Base-by-base conservation (phyloP, 225 moss, liverwort and hornwort genomes). In the Marchantia polymorpha region DNA sequence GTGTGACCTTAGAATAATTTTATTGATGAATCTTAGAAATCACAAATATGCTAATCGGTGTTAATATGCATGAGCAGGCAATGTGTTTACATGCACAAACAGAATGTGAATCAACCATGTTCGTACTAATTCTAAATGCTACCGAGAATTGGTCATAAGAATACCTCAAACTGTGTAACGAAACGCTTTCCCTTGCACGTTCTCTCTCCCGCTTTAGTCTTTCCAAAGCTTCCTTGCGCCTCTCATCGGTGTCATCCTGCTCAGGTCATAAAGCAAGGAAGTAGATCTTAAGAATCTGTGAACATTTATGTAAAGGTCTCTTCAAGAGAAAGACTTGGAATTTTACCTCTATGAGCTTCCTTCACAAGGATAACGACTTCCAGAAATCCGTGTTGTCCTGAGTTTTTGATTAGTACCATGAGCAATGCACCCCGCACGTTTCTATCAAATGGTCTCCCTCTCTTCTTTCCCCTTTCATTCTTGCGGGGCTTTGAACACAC, bases 371-470 rank as follows among this genome's bases (percentile, higher is more conserved):
- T 27, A 75, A 56, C 52, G 56, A 75, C 31, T 56, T 77, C 64
- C 77, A 77, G 7, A 64, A 39, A 49, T 77, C 47, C 58, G 15
- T 64, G 50, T 52, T 39, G 75, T 77, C 64, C 68, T 55, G 69
- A 69, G 47, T 26, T 69, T 55, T 26, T 12, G 4, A 47, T 10
- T 69, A 77, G 22, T 84, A 81, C 87, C 75, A 77, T 81, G 60
- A 85, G 72, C 51, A 77, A 76, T 8, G 80, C 82, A 79, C 86
- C 92, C 82, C 94, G 89, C 39, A 82, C 22, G 51, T 85, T 85
- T 78, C 99, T 88, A 84, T 99, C 99, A 69, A 90, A 99, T 8
- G 95, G 95, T 71, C 99, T 89, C 51, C 99, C 99, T 86, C 91
- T 91, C 86, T 96, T 97, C 76, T 88, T 89, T 47, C 74, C 81